Evolutionary conservation across 192 early-diverging fungal species (phyloP).

Genomic region (Backusella tuberculispora): DNA sequence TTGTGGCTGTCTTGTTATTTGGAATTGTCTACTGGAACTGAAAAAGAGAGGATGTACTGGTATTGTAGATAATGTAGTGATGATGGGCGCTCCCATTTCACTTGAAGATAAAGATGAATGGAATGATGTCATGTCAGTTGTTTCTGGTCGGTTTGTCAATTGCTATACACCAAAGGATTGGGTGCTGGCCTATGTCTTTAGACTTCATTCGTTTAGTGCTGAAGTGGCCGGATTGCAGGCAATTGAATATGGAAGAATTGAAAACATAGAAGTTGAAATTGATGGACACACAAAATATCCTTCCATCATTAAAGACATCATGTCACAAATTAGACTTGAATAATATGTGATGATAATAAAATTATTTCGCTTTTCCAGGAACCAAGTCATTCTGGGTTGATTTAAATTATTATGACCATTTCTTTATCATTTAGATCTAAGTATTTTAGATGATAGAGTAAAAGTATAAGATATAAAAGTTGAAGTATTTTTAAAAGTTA

Average conservation of each 20-base stretch:
- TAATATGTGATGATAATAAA: neutral
- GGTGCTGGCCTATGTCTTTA: constrained; percentile 51
- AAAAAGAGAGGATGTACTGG: constrained; percentile 45
- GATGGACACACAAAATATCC: constrained; percentile 55
- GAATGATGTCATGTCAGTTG: constrained; percentile 44
- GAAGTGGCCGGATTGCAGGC: constrained; percentile 53
- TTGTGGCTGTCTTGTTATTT: constrained; percentile 60
- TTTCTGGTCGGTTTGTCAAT: constrained; percentile 56
- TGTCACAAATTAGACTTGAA: constrained; percentile 26
- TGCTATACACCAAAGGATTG: constrained; percentile 58
- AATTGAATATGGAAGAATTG: constrained; percentile 42
- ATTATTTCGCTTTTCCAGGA: too few relatives aligned
- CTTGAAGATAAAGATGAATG: constrained; percentile 43
- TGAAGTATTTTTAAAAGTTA: too few relatives aligned
- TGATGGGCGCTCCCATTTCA: constrained; percentile 59
- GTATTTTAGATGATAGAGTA: too few relatives aligned
- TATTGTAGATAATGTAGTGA: constrained; percentile 55
- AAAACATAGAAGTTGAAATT: constrained; percentile 55
- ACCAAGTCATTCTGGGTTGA: too few relatives aligned
- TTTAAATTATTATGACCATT: too few relatives aligned
- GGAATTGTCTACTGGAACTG: constrained; percentile 57
- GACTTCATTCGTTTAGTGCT: constrained; percentile 52
- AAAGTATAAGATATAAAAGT: too few relatives aligned
- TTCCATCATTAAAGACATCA: constrained; percentile 25
- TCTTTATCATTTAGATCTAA: too few relatives aligned